These are phyloP conservation scores for Candolleomyces efflorescens DNA, from an alignment of 768 basidiomycete species.

Conservation along the genomic window DNA sequence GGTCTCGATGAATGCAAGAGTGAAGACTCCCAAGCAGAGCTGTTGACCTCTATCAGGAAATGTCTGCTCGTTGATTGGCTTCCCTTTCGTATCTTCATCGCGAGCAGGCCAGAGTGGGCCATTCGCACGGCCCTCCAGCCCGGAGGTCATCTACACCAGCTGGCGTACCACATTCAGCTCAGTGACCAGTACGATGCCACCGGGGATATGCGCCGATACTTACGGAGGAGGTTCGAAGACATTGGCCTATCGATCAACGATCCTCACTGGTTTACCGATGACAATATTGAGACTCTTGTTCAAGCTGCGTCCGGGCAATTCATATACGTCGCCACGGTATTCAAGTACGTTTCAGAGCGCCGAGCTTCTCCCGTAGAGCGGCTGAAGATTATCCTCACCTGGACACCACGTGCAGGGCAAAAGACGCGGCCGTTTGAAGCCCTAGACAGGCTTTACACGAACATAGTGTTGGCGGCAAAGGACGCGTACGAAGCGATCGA, in stretches of 20 bases:
- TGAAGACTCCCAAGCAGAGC: background rate
- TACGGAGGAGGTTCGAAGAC: background rate
- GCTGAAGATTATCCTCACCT: background rate
- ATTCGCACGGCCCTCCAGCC: background rate
- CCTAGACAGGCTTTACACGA: background rate
- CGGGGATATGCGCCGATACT: background rate
- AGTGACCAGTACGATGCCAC: background rate
- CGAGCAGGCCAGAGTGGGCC: background rate
- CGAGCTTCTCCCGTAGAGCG: background rate
- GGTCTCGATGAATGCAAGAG: conserved; percentile 4
- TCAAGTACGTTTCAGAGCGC: background rate
- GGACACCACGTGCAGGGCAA: background rate
- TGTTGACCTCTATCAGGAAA: background rate
- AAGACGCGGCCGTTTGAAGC: background rate
- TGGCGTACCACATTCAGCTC: background rate
- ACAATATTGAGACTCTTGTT: background rate
- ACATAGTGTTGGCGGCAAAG: background rate
- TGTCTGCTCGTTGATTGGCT: background rate
- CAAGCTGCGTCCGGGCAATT: conserved; percentile 1
- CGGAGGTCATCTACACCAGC: background rate
- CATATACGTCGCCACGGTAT: conserved; percentile 1
- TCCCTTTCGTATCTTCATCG: background rate
- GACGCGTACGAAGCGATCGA: background rate
- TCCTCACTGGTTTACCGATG: background rate
- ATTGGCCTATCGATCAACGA: background rate